These are phyloP conservation scores for Annulohypoxylon maeteangense DNA, from an alignment of 495 filamentous ascomycete genomes.

Conservation along the genomic window DNA sequence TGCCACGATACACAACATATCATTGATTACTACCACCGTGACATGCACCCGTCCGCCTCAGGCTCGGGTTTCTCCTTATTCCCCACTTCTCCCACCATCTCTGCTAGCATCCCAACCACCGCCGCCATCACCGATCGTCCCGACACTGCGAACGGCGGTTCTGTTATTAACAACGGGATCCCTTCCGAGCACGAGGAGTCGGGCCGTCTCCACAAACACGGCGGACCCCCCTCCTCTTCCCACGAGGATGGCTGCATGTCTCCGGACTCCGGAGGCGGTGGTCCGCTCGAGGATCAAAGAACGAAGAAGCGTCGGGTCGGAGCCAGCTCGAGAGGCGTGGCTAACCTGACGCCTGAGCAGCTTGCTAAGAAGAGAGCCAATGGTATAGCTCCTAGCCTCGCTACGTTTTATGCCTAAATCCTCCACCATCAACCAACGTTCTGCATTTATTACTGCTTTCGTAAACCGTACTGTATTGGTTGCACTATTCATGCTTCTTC, in stretches of 20 bases:
- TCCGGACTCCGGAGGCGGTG: conserved; percentile 30
- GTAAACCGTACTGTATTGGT: conserved; percentile 21
- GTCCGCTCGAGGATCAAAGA: conserved; percentile 37
- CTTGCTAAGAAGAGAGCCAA: conserved; percentile 82
- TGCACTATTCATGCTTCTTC: neutral
- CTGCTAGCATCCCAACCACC: conserved; percentile 8
- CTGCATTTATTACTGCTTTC: neutral
- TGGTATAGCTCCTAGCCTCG: conserved; percentile 51
- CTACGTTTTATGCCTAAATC: conserved; percentile 1
- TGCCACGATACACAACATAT: conserved; percentile 2
- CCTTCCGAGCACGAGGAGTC: conserved; percentile 25
- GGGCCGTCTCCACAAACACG: conserved; percentile 28
- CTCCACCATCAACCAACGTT: neutral
- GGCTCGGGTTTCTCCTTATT: conserved; percentile 15
- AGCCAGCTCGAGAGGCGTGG: conserved; percentile 66
- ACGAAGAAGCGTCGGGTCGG: conserved; percentile 54
- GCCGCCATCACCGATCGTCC: neutral
- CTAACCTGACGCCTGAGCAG: conserved; percentile 76
- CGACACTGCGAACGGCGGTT: neutral
- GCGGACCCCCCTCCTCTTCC: conserved; percentile 19
- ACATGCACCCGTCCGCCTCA: conserved; percentile 32
- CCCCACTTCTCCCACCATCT: conserved; percentile 20
- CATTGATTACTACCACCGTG: conserved; percentile 5
- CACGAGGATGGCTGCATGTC: conserved; percentile 28
- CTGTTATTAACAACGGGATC: neutral